Base-by-base conservation (phyloP, 2,329 filamentous ascomycete species). In the Graphiopsis chlorocephala region DNA sequence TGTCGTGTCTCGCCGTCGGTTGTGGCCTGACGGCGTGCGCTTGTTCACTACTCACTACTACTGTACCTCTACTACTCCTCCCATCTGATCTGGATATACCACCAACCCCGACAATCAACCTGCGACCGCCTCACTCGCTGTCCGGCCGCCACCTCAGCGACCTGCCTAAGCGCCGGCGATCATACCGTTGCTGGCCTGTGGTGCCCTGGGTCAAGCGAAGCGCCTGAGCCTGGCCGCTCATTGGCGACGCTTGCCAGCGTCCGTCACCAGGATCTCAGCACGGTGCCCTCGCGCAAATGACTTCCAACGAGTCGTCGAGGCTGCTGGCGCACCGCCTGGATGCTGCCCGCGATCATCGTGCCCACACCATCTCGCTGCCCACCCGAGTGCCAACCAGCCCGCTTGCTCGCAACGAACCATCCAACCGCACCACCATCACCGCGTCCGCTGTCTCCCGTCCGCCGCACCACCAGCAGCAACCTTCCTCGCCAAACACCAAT, bases 171-270 rank as follows among this genome's bases (percentile, higher is more conserved):
- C 53, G 53, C 53, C 53, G 53, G 53, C 53, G 53, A 56, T 56
- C 53, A 56, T 56, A 33, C 53, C 31, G 53, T 56, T 35, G 53
- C 53, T 56, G 53, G 53, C 53, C 53, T 31, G 31, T 5, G 53
- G 10, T 31, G 53, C 53, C 53, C 53, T 56, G 53, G 53, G 28
- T 31, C 29, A 33, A 31, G 28, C 29, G 29, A 58, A 61, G 58
- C 58, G 58, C 58, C 58, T 42, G 48, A 29, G 60, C 60, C 38
- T 45, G 60, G 48, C 60, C 60, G 45, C 60, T 62, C 33, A 62
- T 62, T 62, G 60, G 60, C 47, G 60, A 62, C 48, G 31, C 33
- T 35, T 31, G 31, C 12, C 23, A 31, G 31, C 38, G 48, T 42
- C 48, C 48, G 59, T 61, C 59, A 61, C 59, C 50, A 53, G 50